These are phyloP conservation scores for Mimosa bimucronata DNA, from an alignment of 306 rosid species.

Conservation along the genomic window DNA sequence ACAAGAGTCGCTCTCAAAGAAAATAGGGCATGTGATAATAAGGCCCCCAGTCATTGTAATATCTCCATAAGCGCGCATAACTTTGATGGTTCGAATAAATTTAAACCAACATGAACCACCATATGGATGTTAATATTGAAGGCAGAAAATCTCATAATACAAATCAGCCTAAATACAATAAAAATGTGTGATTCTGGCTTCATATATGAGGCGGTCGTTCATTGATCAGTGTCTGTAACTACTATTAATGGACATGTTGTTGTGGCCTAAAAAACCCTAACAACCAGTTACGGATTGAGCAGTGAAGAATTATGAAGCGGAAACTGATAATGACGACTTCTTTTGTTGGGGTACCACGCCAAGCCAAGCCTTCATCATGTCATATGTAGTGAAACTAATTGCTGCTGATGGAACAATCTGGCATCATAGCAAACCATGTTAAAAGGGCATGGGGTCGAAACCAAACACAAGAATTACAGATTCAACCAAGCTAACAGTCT, in stretches of 20 bases:
- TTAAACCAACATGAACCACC: not conserved
- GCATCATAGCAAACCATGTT: slow-evolving; percentile 27
- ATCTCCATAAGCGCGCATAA: not conserved
- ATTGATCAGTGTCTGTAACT: slow-evolving; percentile 20
- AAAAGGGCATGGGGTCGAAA: not conserved
- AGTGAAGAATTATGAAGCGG: slow-evolving; percentile 40
- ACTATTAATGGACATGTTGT: not conserved
- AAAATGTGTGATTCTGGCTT: slow-evolving; percentile 13
- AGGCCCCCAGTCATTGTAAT: not conserved
- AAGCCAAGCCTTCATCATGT: slow-evolving; percentile 83
- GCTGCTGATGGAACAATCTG: slow-evolving; percentile 99
- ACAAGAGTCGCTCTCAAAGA: not conserved
- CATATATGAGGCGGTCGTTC: slow-evolving; percentile 1
- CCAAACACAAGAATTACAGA: slow-evolving; percentile 7
- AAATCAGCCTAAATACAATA: slow-evolving; percentile 22
- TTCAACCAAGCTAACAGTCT: not conserved
- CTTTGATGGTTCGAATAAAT: not conserved
- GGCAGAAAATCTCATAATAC: not conserved
- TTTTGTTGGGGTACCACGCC: slow-evolving; percentile 69
- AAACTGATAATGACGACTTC: slow-evolving; percentile 62
- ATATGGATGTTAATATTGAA: slow-evolving; percentile 15
- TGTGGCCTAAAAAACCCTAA: not conserved
- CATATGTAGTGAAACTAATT: slow-evolving; percentile 83
- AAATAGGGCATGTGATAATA: not conserved
- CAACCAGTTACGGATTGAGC: not conserved